Evolutionary conservation across 2,329 filamentous ascomycete genomes (phyloP).

Genomic region (Fusarium nanum): DNA sequence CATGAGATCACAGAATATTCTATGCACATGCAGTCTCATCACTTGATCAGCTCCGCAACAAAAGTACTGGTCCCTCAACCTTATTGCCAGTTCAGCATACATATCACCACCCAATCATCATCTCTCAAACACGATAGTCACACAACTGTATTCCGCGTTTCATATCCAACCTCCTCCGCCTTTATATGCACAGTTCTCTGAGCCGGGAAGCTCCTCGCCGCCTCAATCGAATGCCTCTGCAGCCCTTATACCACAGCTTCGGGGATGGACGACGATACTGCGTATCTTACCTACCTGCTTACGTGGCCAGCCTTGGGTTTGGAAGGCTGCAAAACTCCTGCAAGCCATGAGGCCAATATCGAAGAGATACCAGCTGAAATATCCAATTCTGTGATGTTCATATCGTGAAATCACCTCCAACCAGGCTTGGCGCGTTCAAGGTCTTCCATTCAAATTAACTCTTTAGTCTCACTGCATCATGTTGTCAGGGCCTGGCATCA

Average conservation of each 20-base stretch:
- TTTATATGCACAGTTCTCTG: slow-evolving; percentile 3
- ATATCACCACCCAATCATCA: neutral
- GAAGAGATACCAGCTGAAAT: neutral
- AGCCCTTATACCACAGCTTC: neutral
- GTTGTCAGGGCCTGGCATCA: slow-evolving; percentile 1
- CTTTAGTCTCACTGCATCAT: slow-evolving; percentile 8
- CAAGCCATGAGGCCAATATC: slow-evolving; percentile 25
- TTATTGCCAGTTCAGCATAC: neutral
- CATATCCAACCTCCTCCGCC: slow-evolving; percentile 26
- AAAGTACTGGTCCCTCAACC: slow-evolving; percentile 4
- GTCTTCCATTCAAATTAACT: neutral
- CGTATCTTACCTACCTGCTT: neutral
- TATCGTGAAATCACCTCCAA: neutral
- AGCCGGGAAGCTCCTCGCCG: neutral
- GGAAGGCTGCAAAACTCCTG: slow-evolving; percentile 13
- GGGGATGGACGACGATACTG: slow-evolving; percentile 9
- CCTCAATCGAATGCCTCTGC: neutral
- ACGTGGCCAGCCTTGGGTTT: neutral
- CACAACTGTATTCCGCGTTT: slow-evolving; percentile 3
- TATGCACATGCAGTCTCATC: neutral
- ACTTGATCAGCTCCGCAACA: neutral
- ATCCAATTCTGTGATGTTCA: neutral
- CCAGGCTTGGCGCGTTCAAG: neutral
- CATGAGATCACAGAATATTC: neutral
- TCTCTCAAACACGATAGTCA: neutral